Evolutionary conservation across 352 stramenopile genomes (phyloP), one percentile per base, ranked within the genome.

Genomic region (Globisporangium barbulae): DNA sequence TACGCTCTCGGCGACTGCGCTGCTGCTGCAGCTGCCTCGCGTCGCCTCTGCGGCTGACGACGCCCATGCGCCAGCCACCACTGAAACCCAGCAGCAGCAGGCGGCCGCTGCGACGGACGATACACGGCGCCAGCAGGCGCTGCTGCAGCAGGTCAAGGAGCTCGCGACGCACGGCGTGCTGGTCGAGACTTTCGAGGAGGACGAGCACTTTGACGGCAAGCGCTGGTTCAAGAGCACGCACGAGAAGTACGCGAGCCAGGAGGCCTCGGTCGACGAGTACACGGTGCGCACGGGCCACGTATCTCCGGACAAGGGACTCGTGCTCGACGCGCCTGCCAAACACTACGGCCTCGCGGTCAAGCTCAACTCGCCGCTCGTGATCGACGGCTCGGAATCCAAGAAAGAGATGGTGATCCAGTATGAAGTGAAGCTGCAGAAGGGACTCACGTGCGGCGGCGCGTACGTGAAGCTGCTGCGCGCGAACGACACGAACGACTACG

Each of bases 331-430:
- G 31, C 75, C 81, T 0, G 87, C 87, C 21, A 87, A 85, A 60
- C 85, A 94, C 70, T 96, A 96, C 67, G 85, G 83, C 0, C 73
- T 96, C n/a, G 81, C 73, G 3, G 82, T 89, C 9, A 85, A 85
- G 70, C 66, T 96, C 41, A 76, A 86, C 59, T 65, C 82, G 63
- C 79, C 84, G 21, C 66, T 96, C 44, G 56, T 63, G 17, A 69
- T 96, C 45, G 85, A 96, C 59, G 83, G 80, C n/a, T 85, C 81
- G 35, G 72, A 79, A 5, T 57, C 33, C 22, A 83, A 77, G 53
- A 90, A 97, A 63, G 89, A 97, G 55, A 63, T 98, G 28, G 82
- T 98, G 7, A 74, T 98, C 33, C 95, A 98, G 75, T 98, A 98
- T 73, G 95, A 98, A 67, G 86, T 98, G 57, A 96, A 97, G 75